Conservation (phyloP, 257 asterid species). For the Voacanga thouarsii region DNA sequence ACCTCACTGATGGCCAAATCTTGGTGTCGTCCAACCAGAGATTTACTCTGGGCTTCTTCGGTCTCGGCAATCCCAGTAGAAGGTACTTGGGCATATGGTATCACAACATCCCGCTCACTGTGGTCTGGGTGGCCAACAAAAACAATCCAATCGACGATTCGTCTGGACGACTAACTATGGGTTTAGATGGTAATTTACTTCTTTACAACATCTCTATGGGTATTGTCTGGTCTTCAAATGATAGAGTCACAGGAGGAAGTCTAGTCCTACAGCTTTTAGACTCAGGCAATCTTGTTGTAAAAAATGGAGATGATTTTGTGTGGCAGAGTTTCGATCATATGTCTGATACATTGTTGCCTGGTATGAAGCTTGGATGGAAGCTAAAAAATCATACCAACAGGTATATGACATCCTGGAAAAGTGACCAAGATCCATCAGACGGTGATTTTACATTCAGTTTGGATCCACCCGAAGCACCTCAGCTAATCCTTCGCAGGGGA, state of each 20-base stretch:
- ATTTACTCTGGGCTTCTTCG: constrained; percentile 32
- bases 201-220: background rate
- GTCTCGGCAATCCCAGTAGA: constrained; percentile 17
- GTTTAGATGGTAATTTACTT: constrained; percentile 11
- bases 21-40: constrained; percentile 25
- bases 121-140: constrained; percentile 35
- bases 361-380: constrained; percentile 57
- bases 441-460: constrained; percentile 37
- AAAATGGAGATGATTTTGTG: constrained; percentile 7
- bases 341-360: constrained; percentile 45
- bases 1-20: constrained; percentile 16
- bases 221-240: constrained; percentile 18
- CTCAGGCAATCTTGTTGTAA: constrained; percentile 18
- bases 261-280: constrained; percentile 14
- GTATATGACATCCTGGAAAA: constrained; percentile 44
- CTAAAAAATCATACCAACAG: constrained; percentile 11
- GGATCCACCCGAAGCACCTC: constrained; percentile 32
- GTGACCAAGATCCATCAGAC: constrained; percentile 24
- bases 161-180: constrained; percentile 9
- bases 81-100: constrained; percentile 46
- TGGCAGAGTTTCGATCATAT: constrained; percentile 53
- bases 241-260: background rate
- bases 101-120: constrained; percentile 30
- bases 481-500: constrained; percentile 19
- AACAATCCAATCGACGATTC: constrained; percentile 14